Evolutionary conservation across 441 rosid species (phyloP).

Genomic region (Populus hybrid): DNA sequence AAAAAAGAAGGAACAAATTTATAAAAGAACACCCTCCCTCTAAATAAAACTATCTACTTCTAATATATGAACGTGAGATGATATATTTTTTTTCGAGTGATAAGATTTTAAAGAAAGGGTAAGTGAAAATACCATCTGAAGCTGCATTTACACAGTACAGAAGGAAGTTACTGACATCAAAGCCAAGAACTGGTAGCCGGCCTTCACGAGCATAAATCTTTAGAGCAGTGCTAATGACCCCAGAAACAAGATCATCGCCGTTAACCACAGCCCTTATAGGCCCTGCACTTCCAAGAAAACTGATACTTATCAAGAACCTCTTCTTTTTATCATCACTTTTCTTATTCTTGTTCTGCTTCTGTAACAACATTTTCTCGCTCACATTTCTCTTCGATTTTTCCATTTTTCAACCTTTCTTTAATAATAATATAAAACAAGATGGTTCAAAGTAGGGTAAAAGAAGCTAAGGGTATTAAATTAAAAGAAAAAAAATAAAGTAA

Average conservation of each 20-base stretch:
- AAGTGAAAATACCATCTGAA: slow-evolving; percentile 43
- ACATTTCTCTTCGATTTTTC: slow-evolving; percentile 2
- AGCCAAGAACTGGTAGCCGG: slow-evolving; percentile 74
- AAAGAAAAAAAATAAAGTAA: neutral
- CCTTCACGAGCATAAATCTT: slow-evolving; percentile 77
- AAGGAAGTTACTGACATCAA: slow-evolving; percentile 56
- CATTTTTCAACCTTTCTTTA: neutral
- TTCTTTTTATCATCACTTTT: slow-evolving; percentile 42
- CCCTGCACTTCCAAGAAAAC: slow-evolving; percentile 79
- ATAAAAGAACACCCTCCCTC: neutral
- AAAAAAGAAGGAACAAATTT: neutral
- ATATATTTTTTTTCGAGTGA: neutral
- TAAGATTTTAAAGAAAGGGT: neutral
- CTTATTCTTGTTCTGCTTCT: slow-evolving; percentile 45
- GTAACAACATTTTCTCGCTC: slow-evolving; percentile 37
- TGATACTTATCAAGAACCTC: slow-evolving; percentile 58
- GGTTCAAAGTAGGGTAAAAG: neutral
- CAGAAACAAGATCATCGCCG: slow-evolving; percentile 57
- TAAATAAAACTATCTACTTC: neutral
- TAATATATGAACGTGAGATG: neutral
- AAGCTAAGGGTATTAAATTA: neutral
- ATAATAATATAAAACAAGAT: neutral
- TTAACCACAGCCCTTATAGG: slow-evolving; percentile 73
- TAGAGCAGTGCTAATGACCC: slow-evolving; percentile 66
- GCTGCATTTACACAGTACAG: slow-evolving; percentile 63